phyloP scores from a whole-genome alignment of 2,329 filamentous ascomycete genomes.

The Colletotrichum cereale region DNA sequence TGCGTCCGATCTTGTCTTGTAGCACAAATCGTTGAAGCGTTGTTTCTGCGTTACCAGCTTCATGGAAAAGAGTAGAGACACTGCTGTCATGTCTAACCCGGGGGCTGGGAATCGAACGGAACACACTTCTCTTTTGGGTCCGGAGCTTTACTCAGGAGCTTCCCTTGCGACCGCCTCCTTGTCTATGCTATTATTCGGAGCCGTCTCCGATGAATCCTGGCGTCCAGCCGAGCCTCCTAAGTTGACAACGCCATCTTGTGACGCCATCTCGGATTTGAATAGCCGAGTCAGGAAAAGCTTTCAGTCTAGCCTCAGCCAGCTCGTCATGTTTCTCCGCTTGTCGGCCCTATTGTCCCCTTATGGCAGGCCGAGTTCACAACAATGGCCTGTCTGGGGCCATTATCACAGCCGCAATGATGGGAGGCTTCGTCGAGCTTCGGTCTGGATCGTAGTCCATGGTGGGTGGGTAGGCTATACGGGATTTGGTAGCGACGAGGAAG shows the following conservation, averaged over 20 bases:
- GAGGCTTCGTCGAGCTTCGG: background rate
- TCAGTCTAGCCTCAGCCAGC: conserved; percentile 25
- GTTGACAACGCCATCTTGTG: conserved; percentile 1
- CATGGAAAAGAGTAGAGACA: conserved; percentile 5
- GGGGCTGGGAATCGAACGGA: background rate
- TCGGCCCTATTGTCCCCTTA: conserved; percentile 6
- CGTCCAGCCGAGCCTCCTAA: conserved; percentile 8
- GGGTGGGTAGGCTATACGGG: background rate
- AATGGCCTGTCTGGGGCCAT: conserved; percentile 8
- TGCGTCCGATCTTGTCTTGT: conserved; percentile 20
- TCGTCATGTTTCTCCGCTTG: conserved; percentile 30
- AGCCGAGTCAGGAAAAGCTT: conserved; percentile 18
- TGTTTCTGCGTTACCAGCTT: conserved; percentile 6
- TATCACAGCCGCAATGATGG: conserved; percentile 13
- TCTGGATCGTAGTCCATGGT: background rate
- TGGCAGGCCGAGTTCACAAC: background rate
- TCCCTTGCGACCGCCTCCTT: conserved; percentile 4
- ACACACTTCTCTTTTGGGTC: background rate
- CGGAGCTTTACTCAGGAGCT: background rate
- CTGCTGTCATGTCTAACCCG: background rate
- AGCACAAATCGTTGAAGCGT: background rate
- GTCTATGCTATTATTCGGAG: conserved; percentile 10
- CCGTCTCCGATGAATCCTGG: conserved; percentile 27
- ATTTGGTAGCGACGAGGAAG: background rate
- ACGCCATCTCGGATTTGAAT: background rate